Evolutionary conservation across 352 stramenopile genomes (phyloP).

Genomic region (Phytophthora citrophthora): DNA sequence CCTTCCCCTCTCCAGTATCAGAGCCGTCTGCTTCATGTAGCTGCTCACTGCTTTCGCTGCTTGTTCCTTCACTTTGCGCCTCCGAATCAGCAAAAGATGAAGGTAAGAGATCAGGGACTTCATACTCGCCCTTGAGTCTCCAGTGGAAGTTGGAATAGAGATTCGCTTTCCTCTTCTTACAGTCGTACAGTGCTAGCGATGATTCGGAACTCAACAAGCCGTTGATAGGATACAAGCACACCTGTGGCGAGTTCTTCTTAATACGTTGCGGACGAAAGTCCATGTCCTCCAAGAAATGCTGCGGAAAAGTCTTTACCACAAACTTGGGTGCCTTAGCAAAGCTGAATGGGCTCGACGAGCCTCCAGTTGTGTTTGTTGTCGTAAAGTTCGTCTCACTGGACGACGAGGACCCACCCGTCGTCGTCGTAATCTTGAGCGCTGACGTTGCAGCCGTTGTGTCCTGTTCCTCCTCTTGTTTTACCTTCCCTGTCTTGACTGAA

Average conservation of each 20-base stretch:
- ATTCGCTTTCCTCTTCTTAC: constrained; percentile 48
- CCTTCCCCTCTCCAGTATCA: constrained; percentile 17
- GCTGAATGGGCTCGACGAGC: constrained; percentile 23
- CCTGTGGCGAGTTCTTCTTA: constrained; percentile 72
- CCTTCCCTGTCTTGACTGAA: constrained; percentile 21
- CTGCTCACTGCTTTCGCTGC: constrained; percentile 7
- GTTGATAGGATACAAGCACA: constrained; percentile 81
- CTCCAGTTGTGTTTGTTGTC: constrained; percentile 22
- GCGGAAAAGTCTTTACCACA: constrained; percentile 84
- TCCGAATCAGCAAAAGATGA: constrained; percentile 6
- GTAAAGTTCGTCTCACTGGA: constrained; percentile 46
- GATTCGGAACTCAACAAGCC: constrained; percentile 71
- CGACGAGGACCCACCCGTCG: constrained; percentile 21
- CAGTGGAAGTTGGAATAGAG: constrained; percentile 87
- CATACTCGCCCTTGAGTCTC: constrained; percentile 71
- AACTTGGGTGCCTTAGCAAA: constrained; percentile 40
- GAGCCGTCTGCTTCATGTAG: constrained; percentile 6
- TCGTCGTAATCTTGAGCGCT: constrained; percentile 34
- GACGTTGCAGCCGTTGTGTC: not conserved
- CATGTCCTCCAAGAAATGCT: constrained; percentile 86
- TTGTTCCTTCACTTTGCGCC: constrained; percentile 11
- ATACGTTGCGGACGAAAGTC: constrained; percentile 87
- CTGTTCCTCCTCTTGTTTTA: constrained; percentile 13
- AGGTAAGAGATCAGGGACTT: constrained; percentile 59
- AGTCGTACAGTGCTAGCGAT: constrained; percentile 77